A percentile compares a stretch with the other conserved stretches of the same genome.
Conservation (phyloP, 2,329 filamentous ascomycete species). For the Cordyceps pruinosa region DNA sequence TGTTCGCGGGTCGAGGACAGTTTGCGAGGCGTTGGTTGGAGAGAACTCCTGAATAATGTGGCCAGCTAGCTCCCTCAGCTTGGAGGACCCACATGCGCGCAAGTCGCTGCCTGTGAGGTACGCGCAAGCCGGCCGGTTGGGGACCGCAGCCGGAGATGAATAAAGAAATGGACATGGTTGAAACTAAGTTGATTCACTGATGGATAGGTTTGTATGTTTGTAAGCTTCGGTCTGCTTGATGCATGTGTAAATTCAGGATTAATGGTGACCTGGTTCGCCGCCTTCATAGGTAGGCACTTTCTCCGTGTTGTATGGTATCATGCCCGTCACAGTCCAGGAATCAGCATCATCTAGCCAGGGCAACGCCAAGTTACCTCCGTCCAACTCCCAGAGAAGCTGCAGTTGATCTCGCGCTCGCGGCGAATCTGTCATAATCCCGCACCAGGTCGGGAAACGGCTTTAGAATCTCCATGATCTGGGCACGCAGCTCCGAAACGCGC, state of each 20-base stretch:
- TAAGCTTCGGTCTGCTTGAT: no score
- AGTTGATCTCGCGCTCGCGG: slow-evolving; percentile 5
- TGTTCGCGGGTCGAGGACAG: slow-evolving; percentile 3
- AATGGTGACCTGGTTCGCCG: no score
- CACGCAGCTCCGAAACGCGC: slow-evolving; percentile 18
- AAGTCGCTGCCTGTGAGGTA: not conserved
- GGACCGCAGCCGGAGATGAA: no score
- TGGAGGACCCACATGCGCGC: slow-evolving; percentile 1
- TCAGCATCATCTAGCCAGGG: no score
- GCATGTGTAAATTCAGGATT: no score
- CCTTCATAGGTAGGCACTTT: no score
- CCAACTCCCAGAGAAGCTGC: not conserved
- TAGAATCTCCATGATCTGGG: slow-evolving; percentile 19
- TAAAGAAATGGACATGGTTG: no score
- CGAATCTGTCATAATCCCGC: slow-evolving; percentile 23
- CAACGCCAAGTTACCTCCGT: not conserved
- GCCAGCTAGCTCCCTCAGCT: slow-evolving; percentile 5
- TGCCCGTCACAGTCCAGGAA: not conserved
- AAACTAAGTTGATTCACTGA: no score
- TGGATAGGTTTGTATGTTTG: no score
- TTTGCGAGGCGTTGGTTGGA: not conserved
- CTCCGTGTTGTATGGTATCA: not conserved
- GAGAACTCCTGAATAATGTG: slow-evolving; percentile 6
- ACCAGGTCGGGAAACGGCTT: slow-evolving; percentile 22
- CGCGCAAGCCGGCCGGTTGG: no score